A percentile compares a stretch with the other conserved stretches of the same genome.
phyloP scores from a whole-genome alignment of 139 green algal genomes.

The Closterium sp. region DNA sequence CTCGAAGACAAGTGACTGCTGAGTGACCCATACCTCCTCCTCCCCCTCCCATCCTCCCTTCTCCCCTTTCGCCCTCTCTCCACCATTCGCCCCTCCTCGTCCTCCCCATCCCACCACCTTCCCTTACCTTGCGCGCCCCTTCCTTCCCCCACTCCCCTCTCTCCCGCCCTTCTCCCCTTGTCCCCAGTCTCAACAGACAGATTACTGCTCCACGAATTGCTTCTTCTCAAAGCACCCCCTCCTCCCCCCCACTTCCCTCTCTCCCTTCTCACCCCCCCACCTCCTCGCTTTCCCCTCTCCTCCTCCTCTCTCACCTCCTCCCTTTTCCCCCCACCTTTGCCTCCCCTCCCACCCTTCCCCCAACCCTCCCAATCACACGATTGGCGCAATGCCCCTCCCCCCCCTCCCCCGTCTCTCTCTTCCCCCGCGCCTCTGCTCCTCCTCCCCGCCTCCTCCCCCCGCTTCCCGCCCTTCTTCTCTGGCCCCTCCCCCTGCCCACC shows the following conservation, averaged over 20 bases:
- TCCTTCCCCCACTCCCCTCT: background rate
- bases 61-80: background rate
- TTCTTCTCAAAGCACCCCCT: background rate
- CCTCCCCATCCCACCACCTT: background rate
- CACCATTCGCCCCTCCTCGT: background rate
- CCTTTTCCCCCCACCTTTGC: constrained; percentile 65
- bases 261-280: background rate
- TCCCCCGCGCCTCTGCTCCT: background rate
- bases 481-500: background rate
- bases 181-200: background rate
- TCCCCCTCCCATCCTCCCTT: background rate
- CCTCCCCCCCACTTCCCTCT: constrained; percentile 41
- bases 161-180: background rate
- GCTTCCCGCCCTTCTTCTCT: background rate
- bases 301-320: constrained; percentile 63
- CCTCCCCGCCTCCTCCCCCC: background rate
- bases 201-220: background rate
- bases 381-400: constrained; percentile 80
- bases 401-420: constrained; percentile 68
- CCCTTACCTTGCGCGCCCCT: background rate
- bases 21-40: background rate
- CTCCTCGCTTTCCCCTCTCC: background rate
- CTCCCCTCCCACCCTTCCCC: constrained; percentile 82
- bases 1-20: background rate
- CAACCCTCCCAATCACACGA: constrained; percentile 91